Base-by-base conservation (phyloP, 2,329 filamentous ascomycete species). In the Clathrospora elynae region DNA sequence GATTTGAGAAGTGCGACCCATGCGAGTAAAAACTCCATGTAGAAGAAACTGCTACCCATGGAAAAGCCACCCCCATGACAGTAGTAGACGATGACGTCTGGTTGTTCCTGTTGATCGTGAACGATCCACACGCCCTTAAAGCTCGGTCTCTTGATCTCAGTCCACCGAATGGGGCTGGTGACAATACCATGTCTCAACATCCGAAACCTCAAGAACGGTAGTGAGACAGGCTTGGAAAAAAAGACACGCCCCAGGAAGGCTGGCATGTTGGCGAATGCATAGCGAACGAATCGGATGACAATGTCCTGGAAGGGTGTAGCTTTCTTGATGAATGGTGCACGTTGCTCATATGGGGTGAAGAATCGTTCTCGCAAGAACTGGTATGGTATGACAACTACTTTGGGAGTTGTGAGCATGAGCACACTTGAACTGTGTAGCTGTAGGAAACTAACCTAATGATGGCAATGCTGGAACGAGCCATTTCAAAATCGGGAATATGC, bases 31-130 rank as follows among this genome's bases (percentile, higher is more conserved):
- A 92, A 93, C 60, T 95, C 90, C 59, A 70, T 79, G 66, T 95
- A 95, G 68, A 95, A 95, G 71, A 87, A 87, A 12, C 80, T 76
- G 9, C 87, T 90, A 3, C 89, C 90, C 84, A 95, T 88, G 5
- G 83, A 82, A 66, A 95, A 93, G 0, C 90, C 90, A 14, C 90
- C 90, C 11, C 87, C 89, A 64, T 95, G 89, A 26, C 82, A 81
- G 64, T 93, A 93, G 65, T 90, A 92, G 2, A 95, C 70, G n/a
- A 90, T 83, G 41, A 93, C 74, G 63, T 93, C 88, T 0, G 88
- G 85, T 39, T 79, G 75, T 34, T 75, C 71, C 25, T 77, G 73
- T 11, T 80, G 77, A 55, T 88, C 78, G 30, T 79, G 72, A 28
- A 80, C 79, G 34, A 90, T 81, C 84, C 87, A 92, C 3, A 92